Evolutionary conservation across 2,329 filamentous ascomycete species (phyloP).

Genomic region (Chaetomium olivaceum): DNA sequence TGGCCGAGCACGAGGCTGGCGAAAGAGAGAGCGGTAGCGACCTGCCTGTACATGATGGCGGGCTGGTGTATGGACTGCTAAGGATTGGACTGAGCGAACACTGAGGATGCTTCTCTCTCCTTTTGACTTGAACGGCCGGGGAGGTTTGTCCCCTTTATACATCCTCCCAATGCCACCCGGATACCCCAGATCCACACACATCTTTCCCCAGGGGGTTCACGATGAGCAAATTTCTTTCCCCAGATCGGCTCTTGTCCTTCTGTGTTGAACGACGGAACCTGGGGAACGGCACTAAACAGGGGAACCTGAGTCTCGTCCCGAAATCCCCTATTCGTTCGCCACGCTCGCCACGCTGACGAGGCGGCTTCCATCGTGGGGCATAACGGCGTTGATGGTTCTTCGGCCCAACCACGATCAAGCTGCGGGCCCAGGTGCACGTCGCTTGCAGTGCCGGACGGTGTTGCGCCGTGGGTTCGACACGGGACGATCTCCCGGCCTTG

Average conservation of each 20-base stretch:
- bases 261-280: constrained; percentile 11
- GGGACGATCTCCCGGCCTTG: constrained; percentile 24
- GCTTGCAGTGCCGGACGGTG: constrained; percentile 12
- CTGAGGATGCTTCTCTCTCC: constrained; percentile 12
- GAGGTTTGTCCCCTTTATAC: constrained; percentile 5
- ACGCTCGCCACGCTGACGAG: not conserved
- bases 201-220: not conserved
- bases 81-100: not conserved
- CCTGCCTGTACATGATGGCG: constrained; percentile 29
- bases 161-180: not conserved
- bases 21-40: constrained; percentile 32
- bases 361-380: constrained; percentile 9
- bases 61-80: not conserved
- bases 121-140: not conserved
- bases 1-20: constrained; percentile 37
- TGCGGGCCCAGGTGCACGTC: constrained; percentile 15
- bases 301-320: not conserved
- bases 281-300: not conserved
- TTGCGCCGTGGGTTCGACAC: constrained; percentile 13
- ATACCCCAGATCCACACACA: not conserved
- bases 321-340: not conserved
- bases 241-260: not conserved
- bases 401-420: constrained; percentile 8
- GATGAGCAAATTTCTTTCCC: not conserved
- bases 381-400: constrained; percentile 6